Conservation (phyloP, 805 yeast species). For the Pichia heedii region DNA sequence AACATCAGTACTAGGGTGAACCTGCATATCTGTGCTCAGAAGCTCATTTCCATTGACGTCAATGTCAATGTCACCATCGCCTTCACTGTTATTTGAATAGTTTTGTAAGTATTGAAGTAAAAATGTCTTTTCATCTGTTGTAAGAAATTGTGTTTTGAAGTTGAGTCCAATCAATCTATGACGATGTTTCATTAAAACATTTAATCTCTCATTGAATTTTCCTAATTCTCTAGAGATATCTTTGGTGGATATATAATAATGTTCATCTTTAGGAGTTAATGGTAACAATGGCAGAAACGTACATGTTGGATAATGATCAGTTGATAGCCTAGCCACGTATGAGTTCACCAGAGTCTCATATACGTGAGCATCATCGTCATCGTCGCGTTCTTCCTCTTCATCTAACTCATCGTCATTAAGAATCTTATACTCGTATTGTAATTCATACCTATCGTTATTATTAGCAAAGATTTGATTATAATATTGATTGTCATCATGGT, state of each 20-base stretch:
- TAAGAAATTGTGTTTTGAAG: constrained; percentile 2
- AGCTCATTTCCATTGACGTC: background rate
- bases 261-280: constrained; percentile 14
- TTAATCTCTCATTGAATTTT: constrained; percentile 13
- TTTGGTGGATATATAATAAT: constrained; percentile 18
- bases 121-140: constrained; percentile 1
- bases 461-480: constrained; percentile 13
- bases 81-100: background rate
- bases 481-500: constrained; percentile 3
- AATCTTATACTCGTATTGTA: constrained; percentile 4
- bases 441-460: constrained; percentile 8
- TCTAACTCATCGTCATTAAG: constrained; percentile 2
- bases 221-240: constrained; percentile 20
- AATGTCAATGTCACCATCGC: constrained; percentile 6
- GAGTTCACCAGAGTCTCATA: constrained; percentile 20
- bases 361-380: constrained; percentile 15
- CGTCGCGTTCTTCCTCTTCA: constrained; percentile 14
- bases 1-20: constrained; percentile 1
- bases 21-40: background rate
- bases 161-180: constrained; percentile 10
- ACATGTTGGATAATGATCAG: constrained; percentile 25
- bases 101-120: constrained; percentile 4
- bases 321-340: constrained; percentile 17
- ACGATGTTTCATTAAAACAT: constrained; percentile 10
- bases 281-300: constrained; percentile 12